Percentiles rank a stretch among this genome's conserved stretches.
Conservation (phyloP, 2,329 filamentous ascomycete species). For the Aspergillus hortae region DNA sequence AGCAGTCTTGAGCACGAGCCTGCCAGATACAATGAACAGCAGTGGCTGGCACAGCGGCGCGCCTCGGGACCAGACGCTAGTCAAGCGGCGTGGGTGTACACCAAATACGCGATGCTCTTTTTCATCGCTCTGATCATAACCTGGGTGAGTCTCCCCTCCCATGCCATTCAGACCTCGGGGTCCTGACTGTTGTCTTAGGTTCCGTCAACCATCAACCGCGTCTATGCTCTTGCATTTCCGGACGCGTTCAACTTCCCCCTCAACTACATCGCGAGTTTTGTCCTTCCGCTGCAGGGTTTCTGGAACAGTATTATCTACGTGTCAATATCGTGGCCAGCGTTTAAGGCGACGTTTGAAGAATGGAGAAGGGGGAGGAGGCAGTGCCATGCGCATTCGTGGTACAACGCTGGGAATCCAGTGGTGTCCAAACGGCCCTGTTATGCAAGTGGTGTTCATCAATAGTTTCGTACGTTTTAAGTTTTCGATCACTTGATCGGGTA, state of each 20-base stretch:
- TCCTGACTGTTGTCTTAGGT: slow-evolving; percentile 35
- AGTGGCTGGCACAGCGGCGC: slow-evolving; percentile 14
- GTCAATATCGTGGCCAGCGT: slow-evolving; percentile 64
- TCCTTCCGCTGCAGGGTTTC: slow-evolving; percentile 77
- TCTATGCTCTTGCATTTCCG: slow-evolving; percentile 64
- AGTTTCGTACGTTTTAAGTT: no score
- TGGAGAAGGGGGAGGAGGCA: slow-evolving; percentile 15
- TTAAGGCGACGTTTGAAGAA: slow-evolving; percentile 36
- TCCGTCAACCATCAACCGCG: slow-evolving; percentile 71
- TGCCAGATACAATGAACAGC: slow-evolving; percentile 2
- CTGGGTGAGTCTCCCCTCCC: slow-evolving; percentile 26
- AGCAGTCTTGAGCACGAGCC: slow-evolving; percentile 6
- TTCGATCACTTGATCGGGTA: no score
- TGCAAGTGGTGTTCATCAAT: no score
- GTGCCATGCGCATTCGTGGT: not conserved
- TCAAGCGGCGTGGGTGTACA: slow-evolving; percentile 37
- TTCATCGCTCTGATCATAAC: slow-evolving; percentile 42
- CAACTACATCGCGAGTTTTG: slow-evolving; percentile 67
- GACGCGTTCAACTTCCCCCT: slow-evolving; percentile 55
- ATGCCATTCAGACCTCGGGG: not conserved
- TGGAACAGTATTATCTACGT: slow-evolving; percentile 81
- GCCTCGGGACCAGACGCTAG: slow-evolving; percentile 25
- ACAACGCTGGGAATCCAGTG: not conserved
- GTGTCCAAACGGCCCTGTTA: no score
- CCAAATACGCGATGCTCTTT: slow-evolving; percentile 39